Evolutionary conservation across 164 flowering plant genomes (phyloP), one percentile per base, ranked within the genome.

Genomic region (Malania oleifera): DNA sequence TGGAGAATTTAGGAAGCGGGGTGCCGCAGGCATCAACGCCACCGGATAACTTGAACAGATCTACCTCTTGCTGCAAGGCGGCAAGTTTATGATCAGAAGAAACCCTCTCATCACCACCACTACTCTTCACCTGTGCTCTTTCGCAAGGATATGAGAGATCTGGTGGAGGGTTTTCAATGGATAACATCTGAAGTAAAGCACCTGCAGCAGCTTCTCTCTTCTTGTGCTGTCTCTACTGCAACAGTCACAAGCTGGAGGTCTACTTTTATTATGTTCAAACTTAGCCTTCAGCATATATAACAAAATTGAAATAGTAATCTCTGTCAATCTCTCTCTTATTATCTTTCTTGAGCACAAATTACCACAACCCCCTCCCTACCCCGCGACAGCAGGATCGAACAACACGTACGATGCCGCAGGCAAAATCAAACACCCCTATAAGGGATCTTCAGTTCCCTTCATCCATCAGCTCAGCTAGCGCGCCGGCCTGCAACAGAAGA

Each of bases 181-280:
- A 85, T 79, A 87, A 85, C 95, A 90, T 89, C 96, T 84, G 96
- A 77, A 65, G 80, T 56, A 46, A 65, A 66, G 52, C n/a, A n/a
- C n/a, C n/a, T n/a, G n/a, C n/a, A n/a, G n/a, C n/a, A n/a, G n/a
- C 85, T 77, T 73, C 84, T 68, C 80, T 63, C 73, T 70, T 69
- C 77, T 79, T 75, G 76, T 75, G 74, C 81, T 80, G 82, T 71
- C n/a, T n/a, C n/a, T 75, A 23, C 50, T 29, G 52, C 55, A 78
- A 74, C 84, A 81, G 80, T 68, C 83, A 82, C 87, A 80, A 78
- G n/a, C n/a, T n/a, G n/a, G n/a, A n/a, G 82, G 69, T 60, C 68
- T 64, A 28, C 50, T 62, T 11, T 58, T 68, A 57, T 69, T 60
- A 47, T 69, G 75, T 66, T 70, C 7, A 47, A 50, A 48, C 76